Evolutionary conservation across 2,329 filamentous ascomycete genomes (phyloP), one percentile per base, ranked within the genome.

Genomic region (Colletotrichum paranaense): DNA sequence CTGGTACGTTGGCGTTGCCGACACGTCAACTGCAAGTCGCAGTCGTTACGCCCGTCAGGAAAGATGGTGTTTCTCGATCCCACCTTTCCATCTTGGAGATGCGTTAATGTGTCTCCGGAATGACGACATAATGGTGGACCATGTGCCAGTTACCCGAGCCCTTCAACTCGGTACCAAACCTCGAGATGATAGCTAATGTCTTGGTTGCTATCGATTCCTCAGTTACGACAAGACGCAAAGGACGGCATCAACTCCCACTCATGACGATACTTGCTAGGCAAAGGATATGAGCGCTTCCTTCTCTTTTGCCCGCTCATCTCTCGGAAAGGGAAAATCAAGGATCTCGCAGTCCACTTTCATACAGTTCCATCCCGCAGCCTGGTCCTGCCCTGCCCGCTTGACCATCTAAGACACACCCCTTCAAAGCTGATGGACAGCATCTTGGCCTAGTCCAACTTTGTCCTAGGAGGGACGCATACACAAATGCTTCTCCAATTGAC

Each of bases 81-180:
- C 56, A 62, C 42, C 62, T 28, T 42, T 42, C 7, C 5, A 38
- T 56, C 26, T 53, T 19, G 49, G 58, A n/a, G 46, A 49, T 68
- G 56, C 68, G 49, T 65, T 32, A n/a, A 69, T 57, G 59, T 42
- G 35, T 68, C 42, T 26, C 70, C 66, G 70, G 70, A 69, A 73
- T 73, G 70, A 73, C 66, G 70, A 62, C 66, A 69, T 73, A 16
- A 22, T 19, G 66, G 66, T 69, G 69, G 69, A 58, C 67, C 59
- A 30, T 26, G 19, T 46, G 64, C 28, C 57, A 28, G 14, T 58
- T 28, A 26, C 55, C 46, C 46, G 65, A 32, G 30, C 30, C 16
- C 16, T 32, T 4, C n/a, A 24, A 24, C 42, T 35, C 60, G 12
- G 32, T 53, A 19, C n/a, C 12, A 24, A 7, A 46, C 24, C 14